A percentile compares a stretch with the other conserved stretches of the same genome.
Evolutionary conservation across 148 eudicot species (phyloP).

Genomic region (Amaranthus cruentus): DNA sequence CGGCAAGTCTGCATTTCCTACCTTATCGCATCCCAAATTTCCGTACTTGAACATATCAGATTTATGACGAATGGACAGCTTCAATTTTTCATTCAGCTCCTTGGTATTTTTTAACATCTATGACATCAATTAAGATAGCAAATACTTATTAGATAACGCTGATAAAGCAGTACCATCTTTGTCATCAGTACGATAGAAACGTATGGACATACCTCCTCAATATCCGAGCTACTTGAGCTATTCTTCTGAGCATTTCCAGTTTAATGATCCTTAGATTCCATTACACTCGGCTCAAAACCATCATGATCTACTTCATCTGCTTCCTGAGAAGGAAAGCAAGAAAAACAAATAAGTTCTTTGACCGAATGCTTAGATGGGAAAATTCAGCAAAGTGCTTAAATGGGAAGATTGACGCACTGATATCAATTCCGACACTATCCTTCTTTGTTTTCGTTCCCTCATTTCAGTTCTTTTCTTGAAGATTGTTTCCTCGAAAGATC

Average conservation of each 20-base stretch:
- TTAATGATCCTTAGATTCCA: no score
- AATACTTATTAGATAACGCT: no score
- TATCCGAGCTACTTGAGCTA: no score
- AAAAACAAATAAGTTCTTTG: not conserved
- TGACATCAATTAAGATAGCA: not conserved
- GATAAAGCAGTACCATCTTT: no score
- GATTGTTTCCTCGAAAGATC: slow-evolving; percentile 75
- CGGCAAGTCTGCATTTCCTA: not conserved
- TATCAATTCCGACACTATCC: slow-evolving; percentile 16
- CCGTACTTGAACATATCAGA: slow-evolving; percentile 64
- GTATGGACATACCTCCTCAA: no score
- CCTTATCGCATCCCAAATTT: slow-evolving; percentile 69
- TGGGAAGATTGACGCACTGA: slow-evolving; percentile 15
- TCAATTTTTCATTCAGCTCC: slow-evolving; percentile 58
- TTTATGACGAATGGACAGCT: slow-evolving; percentile 51
- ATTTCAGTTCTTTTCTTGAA: slow-evolving; percentile 72
- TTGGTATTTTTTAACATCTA: slow-evolving; percentile 54
- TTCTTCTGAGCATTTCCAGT: no score
- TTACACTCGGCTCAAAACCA: no score
- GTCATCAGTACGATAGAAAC: no score
- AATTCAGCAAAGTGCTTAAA: no score
- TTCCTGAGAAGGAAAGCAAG: not conserved
- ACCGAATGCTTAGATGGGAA: no score
- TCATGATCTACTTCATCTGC: not conserved
- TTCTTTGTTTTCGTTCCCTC: slow-evolving; percentile 41